Evolutionary conservation across 2,329 filamentous ascomycete genomes (phyloP).

Genomic region (Chaetomium globosum): DNA sequence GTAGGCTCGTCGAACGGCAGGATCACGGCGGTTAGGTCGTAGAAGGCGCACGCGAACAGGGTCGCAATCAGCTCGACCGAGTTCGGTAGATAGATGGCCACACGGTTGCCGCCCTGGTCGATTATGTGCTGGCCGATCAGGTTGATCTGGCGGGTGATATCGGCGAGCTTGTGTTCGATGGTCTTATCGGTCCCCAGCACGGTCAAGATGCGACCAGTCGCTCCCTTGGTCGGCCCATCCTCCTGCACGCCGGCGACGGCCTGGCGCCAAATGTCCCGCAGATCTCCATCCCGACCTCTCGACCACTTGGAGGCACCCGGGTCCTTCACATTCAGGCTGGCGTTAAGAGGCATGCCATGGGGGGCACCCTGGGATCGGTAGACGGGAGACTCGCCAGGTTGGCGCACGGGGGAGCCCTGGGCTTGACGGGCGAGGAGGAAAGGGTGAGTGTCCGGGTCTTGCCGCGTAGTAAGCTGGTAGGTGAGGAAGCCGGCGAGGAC

Average conservation of each 20-base stretch:
- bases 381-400: conserved; percentile 80
- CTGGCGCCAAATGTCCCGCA: conserved; percentile 86
- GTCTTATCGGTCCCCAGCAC: conserved; percentile 76
- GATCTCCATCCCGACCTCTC: conserved; percentile 79
- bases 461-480: conserved; percentile 69
- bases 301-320: conserved; percentile 80
- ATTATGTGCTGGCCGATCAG: conserved; percentile 78
- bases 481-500: conserved; percentile 67
- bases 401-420: conserved; percentile 73
- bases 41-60: conserved; percentile 88
- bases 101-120: conserved; percentile 70
- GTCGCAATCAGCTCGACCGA: conserved; percentile 82
- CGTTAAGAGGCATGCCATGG: conserved; percentile 78
- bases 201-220: conserved; percentile 73
- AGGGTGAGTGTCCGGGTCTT: conserved; percentile 89
- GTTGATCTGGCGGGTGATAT: conserved; percentile 83
- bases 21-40: conserved; percentile 80
- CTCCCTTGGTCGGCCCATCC: conserved; percentile 60
- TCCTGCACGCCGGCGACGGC: conserved; percentile 67
- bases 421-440: conserved; percentile 87
- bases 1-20: conserved; percentile 79
- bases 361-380: conserved; percentile 84
- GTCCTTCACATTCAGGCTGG: conserved; percentile 80
- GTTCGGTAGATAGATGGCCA: conserved; percentile 91
- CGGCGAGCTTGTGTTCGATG: conserved; percentile 70